Evolutionary conservation across 2,329 filamentous ascomycete genomes (phyloP).

Genomic region (Aureobasidium leucospermi): DNA sequence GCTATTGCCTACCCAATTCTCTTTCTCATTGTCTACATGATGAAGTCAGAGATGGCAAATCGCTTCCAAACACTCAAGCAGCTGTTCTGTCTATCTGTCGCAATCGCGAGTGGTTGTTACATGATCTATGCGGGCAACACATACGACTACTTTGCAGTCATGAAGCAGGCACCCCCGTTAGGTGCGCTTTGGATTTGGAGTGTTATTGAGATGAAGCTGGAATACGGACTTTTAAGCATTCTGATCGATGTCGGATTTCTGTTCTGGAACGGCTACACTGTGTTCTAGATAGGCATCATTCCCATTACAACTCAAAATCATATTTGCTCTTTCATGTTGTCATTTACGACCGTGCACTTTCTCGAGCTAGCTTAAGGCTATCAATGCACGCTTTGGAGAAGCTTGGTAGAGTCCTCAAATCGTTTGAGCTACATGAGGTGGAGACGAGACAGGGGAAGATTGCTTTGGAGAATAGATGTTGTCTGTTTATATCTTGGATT

Average conservation of each 20-base stretch:
- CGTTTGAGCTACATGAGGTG: too few relatives aligned
- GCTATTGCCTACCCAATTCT: constrained; percentile 38
- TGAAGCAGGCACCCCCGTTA: constrained; percentile 85
- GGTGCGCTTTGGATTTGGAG: constrained; percentile 92
- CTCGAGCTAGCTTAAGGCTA: too few relatives aligned
- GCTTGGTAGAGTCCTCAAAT: too few relatives aligned
- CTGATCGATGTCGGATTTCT: constrained; percentile 45
- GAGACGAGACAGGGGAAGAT: too few relatives aligned
- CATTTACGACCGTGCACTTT: too few relatives aligned
- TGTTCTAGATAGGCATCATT: constrained; percentile 26
- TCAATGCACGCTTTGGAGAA: too few relatives aligned
- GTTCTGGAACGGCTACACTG: constrained; percentile 48
- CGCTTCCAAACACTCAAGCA: constrained; percentile 40
- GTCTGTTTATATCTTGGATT: background rate
- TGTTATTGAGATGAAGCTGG: constrained; percentile 74
- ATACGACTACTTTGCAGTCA: constrained; percentile 74
- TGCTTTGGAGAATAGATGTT: background rate
- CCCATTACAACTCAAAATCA: too few relatives aligned
- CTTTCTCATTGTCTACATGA: constrained; percentile 37
- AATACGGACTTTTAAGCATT: constrained; percentile 54
- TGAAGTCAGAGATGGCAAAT: constrained; percentile 33
- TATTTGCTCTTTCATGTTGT: background rate
- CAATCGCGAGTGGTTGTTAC: constrained; percentile 63
- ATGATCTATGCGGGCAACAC: constrained; percentile 75
- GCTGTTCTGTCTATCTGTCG: constrained; percentile 55